A percentile compares a stretch with the other conserved stretches of the same genome.
Conservation (phyloP, 23 red algal genomes). For the Gracilaria gracilis region DNA sequence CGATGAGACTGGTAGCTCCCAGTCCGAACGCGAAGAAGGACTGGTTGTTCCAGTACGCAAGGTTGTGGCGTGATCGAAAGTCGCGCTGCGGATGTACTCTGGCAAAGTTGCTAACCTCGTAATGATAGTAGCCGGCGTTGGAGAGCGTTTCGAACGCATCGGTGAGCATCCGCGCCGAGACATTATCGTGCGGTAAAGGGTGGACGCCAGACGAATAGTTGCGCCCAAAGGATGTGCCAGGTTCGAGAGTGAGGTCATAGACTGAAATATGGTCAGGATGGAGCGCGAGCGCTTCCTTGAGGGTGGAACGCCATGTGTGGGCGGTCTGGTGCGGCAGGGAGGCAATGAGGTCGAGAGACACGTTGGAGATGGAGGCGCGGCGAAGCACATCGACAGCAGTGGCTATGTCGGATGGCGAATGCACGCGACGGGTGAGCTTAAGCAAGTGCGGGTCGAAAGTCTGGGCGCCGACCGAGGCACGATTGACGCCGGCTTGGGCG, state of each 20-base stretch:
- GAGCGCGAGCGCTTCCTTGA: conserved; percentile 43
- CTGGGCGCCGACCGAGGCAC: conserved; percentile 91
- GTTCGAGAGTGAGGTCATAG: conserved; percentile 92
- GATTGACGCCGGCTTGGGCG: conserved; percentile 72
- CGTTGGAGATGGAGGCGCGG: conserved; percentile 59
- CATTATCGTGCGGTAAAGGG: conserved; percentile 79
- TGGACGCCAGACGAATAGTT: conserved; percentile 45
- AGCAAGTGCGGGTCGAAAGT: conserved; percentile 82
- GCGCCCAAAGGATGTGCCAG: conserved; percentile 73
- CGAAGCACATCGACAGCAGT: conserved; percentile 64
- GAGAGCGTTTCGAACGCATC: conserved; percentile 55
- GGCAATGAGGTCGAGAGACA: conserved; percentile 92
- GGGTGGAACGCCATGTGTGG: conserved; percentile 48
- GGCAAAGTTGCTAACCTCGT: conserved; percentile 92
- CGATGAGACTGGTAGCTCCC: conserved; percentile 83
- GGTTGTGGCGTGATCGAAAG: conserved; percentile 85
- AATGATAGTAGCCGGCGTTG: conserved; percentile 74
- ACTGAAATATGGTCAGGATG: conserved; percentile 85
- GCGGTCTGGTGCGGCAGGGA: conserved; percentile 78
- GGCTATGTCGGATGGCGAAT: conserved; percentile 70
- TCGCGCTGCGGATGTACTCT: neutral
- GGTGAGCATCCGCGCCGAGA: conserved; percentile 76
- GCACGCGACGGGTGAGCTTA: conserved; percentile 70
- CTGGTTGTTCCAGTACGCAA: conserved; percentile 88
- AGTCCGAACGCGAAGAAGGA: conserved; percentile 91